Evolutionary conservation across 2,329 filamentous ascomycete genomes (phyloP), one percentile per base, ranked within the genome.

Genomic region (Mollisiaceae sp.): DNA sequence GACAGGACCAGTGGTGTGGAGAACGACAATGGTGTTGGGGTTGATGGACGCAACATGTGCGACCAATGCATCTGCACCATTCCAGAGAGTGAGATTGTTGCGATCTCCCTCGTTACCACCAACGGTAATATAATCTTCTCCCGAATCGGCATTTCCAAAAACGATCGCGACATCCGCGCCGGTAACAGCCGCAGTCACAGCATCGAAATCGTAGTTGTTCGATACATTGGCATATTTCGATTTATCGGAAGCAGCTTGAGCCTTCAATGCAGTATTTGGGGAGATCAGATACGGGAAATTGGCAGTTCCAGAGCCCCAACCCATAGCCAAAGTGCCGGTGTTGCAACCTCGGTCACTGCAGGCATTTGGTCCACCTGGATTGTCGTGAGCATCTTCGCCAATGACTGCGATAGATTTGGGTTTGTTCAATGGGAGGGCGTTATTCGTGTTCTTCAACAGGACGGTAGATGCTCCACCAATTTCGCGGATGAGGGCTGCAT

Each of bases 21-120:
- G 89, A 62, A 97, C 87, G 15, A 98, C 91, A 64, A 98, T 90
- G 18, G 93, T 97, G 83, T 97, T 97, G 79, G 90, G 88, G 82
- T 91, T 93, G 68, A 88, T 77, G 6, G 88, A 83, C 0, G 92
- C 88, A 14, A 97, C 92, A 59, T 90, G 91, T 77, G 89, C 85
- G 78, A 98, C 91, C 59, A 98, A 80, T 0, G 86, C 83, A 62
- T 98, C 93, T 38, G 92, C 94, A 66, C 89, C 85, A 67, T 89
- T 84, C 94, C 94, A 98, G 0, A 97, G 82, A 0, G 93, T 97
- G 39, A 99, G 82, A 79, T 99, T 97, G 75, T 94, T 95, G 61
- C 94, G 89, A 77, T 98, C 94, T 65, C 95, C 94, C 65, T 83
- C 80, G 77, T 97, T 97, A 61, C 86, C 89, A 67, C 94, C 94